Evolutionary conservation across 1,139 yeast species (phyloP).

Genomic region (Protomyces inundatus): DNA sequence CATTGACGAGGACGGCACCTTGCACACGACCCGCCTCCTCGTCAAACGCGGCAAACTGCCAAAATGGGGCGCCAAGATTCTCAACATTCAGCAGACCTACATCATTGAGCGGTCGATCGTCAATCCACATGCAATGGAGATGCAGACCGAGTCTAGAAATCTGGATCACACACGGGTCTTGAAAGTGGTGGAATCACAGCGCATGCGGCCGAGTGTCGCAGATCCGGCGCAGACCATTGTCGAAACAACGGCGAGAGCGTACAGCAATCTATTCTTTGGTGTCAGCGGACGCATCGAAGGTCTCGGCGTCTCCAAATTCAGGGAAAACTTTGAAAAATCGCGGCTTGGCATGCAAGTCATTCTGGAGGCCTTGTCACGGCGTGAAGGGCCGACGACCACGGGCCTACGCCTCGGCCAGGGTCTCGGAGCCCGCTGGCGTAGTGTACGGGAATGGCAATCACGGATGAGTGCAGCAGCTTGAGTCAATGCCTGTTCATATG

Average conservation of each 20-base stretch:
- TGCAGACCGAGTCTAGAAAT: conserved; percentile 74
- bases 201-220: conserved; percentile 41
- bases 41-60: conserved; percentile 80
- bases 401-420: conserved; percentile 19
- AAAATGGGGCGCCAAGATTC: conserved; percentile 66
- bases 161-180: conserved; percentile 78
- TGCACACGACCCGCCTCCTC: conserved; percentile 69
- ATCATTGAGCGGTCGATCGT: conserved; percentile 74
- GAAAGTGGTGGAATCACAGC: conserved; percentile 74
- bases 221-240: conserved; percentile 58
- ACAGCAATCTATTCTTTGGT: not conserved
- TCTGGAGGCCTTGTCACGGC: conserved; percentile 54
- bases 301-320: conserved; percentile 72
- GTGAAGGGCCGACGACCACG: conserved; percentile 34
- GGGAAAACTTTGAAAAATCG: conserved; percentile 61
- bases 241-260: not conserved
- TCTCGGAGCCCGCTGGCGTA: conserved; percentile 21
- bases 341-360: conserved; percentile 72
- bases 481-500: not conserved
- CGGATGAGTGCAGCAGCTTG: conserved; percentile 7
- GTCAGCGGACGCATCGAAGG: conserved; percentile 50
- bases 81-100: conserved; percentile 47
- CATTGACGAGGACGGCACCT: conserved; percentile 58
- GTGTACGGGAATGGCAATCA: conserved; percentile 24
- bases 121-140: conserved; percentile 53